phyloP scores from a whole-genome alignment of 148 eudicot species.

The Drosera capensis region DNA sequence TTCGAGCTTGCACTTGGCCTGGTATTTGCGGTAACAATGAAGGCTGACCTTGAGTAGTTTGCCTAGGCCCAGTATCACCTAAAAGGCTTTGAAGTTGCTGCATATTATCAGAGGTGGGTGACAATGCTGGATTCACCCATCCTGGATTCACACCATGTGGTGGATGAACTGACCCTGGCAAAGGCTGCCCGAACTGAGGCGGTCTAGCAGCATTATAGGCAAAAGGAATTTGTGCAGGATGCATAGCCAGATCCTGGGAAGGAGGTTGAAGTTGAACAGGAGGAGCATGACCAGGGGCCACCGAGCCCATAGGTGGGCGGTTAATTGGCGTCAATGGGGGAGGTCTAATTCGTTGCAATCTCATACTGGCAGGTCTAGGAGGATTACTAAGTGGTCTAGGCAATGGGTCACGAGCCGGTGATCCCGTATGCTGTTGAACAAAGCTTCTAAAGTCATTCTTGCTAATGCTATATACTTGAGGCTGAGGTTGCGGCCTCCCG shows the following conservation, averaged over 20 bases:
- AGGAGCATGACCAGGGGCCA: constrained; percentile 21
- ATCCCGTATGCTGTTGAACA: constrained; percentile 86
- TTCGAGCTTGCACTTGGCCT: constrained; percentile 13
- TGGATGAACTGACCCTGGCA: constrained; percentile 29
- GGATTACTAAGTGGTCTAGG: constrained; percentile 67
- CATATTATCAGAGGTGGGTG: constrained; percentile 82
- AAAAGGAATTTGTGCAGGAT: constrained; percentile 9
- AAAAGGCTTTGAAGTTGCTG: constrained; percentile 71
- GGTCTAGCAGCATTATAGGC: constrained; percentile 22
- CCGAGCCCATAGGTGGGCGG: constrained; percentile 35
- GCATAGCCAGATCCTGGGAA: constrained; percentile 16
- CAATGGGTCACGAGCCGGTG: constrained; percentile 53
- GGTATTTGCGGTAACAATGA: constrained; percentile 7
- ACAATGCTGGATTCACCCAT: constrained; percentile 50
- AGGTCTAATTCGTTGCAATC: constrained; percentile 72
- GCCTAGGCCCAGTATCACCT: constrained; percentile 36
- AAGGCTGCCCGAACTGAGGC: constrained; percentile 42
- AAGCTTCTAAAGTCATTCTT: constrained; percentile 86
- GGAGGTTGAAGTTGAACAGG: constrained; percentile 23
- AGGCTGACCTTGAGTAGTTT: constrained; percentile 5
- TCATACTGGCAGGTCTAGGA: constrained; percentile 52
- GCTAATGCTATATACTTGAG: constrained; percentile 90
- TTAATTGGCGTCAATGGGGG: constrained; percentile 52
- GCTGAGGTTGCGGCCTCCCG: constrained; percentile 52
- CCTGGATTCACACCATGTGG: constrained; percentile 16